Base-by-base conservation (phyloP, 257 asterid species). In the Jacaranda copaia region DNA sequence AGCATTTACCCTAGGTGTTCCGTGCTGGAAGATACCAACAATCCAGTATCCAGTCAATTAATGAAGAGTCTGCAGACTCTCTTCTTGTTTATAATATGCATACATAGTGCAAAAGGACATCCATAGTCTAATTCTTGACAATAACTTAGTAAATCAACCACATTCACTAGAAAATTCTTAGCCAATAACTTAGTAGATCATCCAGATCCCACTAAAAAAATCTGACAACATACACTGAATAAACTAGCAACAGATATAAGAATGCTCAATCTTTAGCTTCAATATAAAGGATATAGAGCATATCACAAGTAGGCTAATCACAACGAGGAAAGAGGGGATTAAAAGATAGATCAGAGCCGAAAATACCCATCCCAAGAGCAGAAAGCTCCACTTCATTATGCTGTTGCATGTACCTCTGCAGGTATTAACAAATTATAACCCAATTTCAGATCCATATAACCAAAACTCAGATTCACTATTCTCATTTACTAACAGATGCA, bases 361-460 rank as follows among this genome's bases (percentile, higher is more conserved):
- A 57, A 20, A 1, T 86, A 89, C 91, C 94, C 89, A 91, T 83
- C 8, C 95, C 97, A 43, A 89, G 88, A 57, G 90, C 90, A 70
- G 94, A 91, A 74, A 91, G 93, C 80, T 87, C 94, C 48, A 89
- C 93, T 77, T 89, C 91, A 25, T 83, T 77, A 60, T 89, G 81
- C 82, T 89, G 93, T 81, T 89, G 97, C 95, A 89, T 81, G 82
- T 89, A 91, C 88, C 88, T 89, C 97, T 91, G 89, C 84, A 52
- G 32, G 19, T 3, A 68, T 43, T 38, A 39, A 40, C 12, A 63
- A 52, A 49, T 12, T 71, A 43, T 3, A 38, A 66, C 32, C 32
- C 32, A 25, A 25, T 25, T 25, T 25, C 32, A 25, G 32, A 25
- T 25, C 32, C 32, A 25, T 25, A 25, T 25, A 25, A 25, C 8